phyloP scores from a whole-genome alignment of 495 filamentous ascomycete species.

The Xylaria palmicola region DNA sequence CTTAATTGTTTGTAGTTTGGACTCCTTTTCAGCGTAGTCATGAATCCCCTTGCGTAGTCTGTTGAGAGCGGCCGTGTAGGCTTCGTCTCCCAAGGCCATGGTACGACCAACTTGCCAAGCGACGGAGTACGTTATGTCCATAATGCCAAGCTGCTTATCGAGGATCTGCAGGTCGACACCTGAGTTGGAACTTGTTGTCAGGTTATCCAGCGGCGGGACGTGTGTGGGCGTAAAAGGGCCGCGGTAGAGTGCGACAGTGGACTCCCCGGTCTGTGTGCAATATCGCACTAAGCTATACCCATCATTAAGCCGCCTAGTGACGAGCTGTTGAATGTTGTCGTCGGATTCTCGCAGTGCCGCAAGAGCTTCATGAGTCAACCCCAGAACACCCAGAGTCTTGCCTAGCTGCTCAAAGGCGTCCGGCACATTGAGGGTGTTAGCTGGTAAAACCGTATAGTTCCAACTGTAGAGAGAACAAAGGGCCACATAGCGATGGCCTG shows the following conservation, averaged over 20 bases:
- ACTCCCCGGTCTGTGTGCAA: constrained; percentile 41
- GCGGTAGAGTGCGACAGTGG: constrained; percentile 38
- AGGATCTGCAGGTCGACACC: constrained; percentile 44
- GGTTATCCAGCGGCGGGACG: constrained; percentile 22
- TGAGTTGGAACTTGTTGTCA: constrained; percentile 32
- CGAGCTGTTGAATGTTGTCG: not conserved
- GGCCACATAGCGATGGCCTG: constrained; percentile 26
- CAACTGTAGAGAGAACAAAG: constrained; percentile 46
- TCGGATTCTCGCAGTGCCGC: not conserved
- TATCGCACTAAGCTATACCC: constrained; percentile 43
- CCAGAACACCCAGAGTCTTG: constrained; percentile 1
- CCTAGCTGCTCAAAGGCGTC: constrained; percentile 26
- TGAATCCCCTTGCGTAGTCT: constrained; percentile 25
- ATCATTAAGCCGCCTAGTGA: constrained; percentile 27
- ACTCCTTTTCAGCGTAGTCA: not conserved
- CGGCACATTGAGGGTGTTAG: constrained; percentile 30
- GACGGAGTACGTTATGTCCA: constrained; percentile 48
- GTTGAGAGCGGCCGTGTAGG: constrained; percentile 27
- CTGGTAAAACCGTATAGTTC: constrained; percentile 43
- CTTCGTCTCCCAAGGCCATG: constrained; percentile 32
- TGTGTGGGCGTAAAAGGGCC: constrained; percentile 40
- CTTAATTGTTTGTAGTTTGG: not conserved
- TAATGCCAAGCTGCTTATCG: constrained; percentile 41
- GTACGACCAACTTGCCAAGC: constrained; percentile 49
- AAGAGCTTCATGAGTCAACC: not conserved